Evolutionary conservation across 106 monocot genomes (phyloP).

Genomic region (Allium cepa): DNA sequence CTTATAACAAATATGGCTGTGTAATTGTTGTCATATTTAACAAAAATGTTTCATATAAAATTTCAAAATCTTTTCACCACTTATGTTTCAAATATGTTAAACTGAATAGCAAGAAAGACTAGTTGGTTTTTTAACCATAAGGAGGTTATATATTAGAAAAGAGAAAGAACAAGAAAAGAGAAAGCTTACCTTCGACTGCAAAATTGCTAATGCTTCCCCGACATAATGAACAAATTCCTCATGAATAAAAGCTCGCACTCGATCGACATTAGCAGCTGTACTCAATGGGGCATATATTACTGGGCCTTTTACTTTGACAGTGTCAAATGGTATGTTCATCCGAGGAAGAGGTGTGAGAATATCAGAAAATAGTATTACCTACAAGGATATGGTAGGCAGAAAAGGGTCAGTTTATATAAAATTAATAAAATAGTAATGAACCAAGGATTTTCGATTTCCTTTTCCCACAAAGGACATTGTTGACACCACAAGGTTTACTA

Average conservation of each 20-base stretch:
- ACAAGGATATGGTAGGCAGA: slow-evolving; percentile 13
- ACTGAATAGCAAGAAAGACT: background rate
- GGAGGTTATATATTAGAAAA: background rate
- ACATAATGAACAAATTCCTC: slow-evolving; percentile 86
- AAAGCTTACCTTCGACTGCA: slow-evolving; percentile 49
- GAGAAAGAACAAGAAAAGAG: too few relatives aligned
- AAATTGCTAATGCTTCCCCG: slow-evolving; percentile 66
- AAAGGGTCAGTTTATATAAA: background rate
- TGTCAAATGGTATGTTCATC: slow-evolving; percentile 99
- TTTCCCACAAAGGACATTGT: too few relatives aligned
- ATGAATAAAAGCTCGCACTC: slow-evolving; percentile 75
- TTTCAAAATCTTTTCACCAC: too few relatives aligned
- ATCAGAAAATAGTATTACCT: slow-evolving; percentile 95
- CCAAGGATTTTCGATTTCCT: too few relatives aligned
- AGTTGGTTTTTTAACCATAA: background rate
- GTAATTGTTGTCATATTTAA: background rate
- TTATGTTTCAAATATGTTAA: background rate
- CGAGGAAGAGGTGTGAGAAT: slow-evolving; percentile 90
- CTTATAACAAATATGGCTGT: too few relatives aligned
- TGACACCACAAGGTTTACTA: too few relatives aligned
- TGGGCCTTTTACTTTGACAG: slow-evolving; percentile 94
- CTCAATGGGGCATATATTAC: slow-evolving; percentile 70
- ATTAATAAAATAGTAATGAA: too few relatives aligned
- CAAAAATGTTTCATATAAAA: background rate
- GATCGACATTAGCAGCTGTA: slow-evolving; percentile 62